Percentiles rank a stretch among this genome's conserved stretches.
Evolutionary conservation across 75 land plant species (phyloP).

Genomic region (Picea sitchensis): DNA sequence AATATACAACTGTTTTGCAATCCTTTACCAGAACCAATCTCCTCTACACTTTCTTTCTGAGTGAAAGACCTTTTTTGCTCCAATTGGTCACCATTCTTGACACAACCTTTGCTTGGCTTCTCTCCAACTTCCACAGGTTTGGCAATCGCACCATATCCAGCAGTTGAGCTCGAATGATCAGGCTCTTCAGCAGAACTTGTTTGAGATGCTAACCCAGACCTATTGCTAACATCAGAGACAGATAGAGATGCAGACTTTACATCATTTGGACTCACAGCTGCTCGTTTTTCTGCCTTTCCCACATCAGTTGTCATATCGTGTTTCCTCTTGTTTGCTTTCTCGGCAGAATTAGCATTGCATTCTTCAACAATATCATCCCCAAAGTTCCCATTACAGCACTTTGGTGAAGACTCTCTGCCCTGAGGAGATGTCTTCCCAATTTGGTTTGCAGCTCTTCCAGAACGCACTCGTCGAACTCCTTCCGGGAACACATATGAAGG

Average conservation of each 20-base stretch:
- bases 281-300: conserved; percentile 24
- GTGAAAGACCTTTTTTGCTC: background rate
- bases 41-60: background rate
- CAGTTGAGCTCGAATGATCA: background rate
- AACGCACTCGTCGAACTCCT: conserved; percentile 52
- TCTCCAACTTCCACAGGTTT: conserved; percentile 1
- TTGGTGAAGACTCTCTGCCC: conserved; percentile 11
- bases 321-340: conserved; percentile 11
- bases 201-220: conserved; percentile 7
- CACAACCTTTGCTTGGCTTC: background rate
- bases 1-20: background rate
- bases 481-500: conserved; percentile 89
- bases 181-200: background rate
- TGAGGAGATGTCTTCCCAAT: conserved; percentile 4
- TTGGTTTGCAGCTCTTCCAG: conserved; percentile 12
- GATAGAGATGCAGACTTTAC: conserved; percentile 6
- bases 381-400: conserved; percentile 14
- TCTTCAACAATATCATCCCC: conserved; percentile 21
- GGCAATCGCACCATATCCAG: background rate
- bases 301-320: background rate
- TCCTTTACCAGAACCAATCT: background rate
- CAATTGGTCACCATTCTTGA: background rate
- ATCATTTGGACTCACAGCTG: conserved; percentile 25
- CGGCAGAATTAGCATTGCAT: conserved; percentile 8
- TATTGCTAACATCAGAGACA: conserved; percentile 14